phyloP scores from a whole-genome alignment of 192 early-diverging fungal species.

The Coemansia sp. region DNA sequence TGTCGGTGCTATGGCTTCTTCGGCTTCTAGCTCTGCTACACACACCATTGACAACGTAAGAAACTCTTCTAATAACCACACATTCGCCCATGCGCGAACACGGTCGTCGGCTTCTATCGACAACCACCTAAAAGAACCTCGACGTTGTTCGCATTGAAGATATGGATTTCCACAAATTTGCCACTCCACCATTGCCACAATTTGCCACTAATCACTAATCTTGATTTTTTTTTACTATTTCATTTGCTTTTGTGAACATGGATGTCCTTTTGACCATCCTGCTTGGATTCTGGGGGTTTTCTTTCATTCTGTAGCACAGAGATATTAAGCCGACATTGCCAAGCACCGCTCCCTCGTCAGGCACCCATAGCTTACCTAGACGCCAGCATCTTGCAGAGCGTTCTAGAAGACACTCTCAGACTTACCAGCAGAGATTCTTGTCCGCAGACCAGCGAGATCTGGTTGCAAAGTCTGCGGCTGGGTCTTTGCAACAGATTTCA shows the following conservation, averaged over 20 bases:
- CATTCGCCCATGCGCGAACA: conserved; percentile 29
- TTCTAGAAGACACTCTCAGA: conserved; percentile 5
- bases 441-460: conserved; percentile 4
- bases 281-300: no score
- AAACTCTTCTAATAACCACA: conserved; percentile 11
- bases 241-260: not conserved
- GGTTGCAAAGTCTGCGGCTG: conserved; percentile 23
- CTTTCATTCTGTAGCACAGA: not conserved
- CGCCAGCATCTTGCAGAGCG: conserved; percentile 4
- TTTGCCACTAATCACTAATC: conserved; percentile 7
- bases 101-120: conserved; percentile 35
- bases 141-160: conserved; percentile 20
- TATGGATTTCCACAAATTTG: not conserved
- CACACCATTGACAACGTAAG: conserved; percentile 33
- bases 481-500: conserved; percentile 32
- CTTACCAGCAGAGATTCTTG: not conserved
- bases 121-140: conserved; percentile 6
- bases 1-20: not conserved
- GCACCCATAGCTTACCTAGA: not conserved
- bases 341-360: not conserved
- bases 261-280: no score
- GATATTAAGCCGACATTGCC: not conserved
- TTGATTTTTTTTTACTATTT: not conserved
- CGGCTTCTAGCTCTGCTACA: not conserved
- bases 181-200: not conserved